These are phyloP conservation scores for Leccinum discolor DNA, from an alignment of 1,284 basidiomycete species.

Conservation along the genomic window DNA sequence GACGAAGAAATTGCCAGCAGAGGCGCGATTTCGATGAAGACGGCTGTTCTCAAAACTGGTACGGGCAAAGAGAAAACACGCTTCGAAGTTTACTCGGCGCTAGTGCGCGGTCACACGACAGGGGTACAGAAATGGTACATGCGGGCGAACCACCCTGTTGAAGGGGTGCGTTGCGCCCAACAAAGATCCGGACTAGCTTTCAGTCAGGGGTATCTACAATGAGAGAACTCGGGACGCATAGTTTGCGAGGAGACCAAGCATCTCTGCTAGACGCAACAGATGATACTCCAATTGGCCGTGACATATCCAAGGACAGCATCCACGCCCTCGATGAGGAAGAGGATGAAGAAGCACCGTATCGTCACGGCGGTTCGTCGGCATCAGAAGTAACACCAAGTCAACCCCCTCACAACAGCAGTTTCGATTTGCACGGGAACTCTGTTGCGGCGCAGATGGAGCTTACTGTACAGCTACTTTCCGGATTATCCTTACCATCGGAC, in stretches of 20 bases:
- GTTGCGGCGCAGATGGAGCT: conserved; percentile 82
- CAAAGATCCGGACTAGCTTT: conserved; percentile 31
- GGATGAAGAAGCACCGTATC: conserved; percentile 37
- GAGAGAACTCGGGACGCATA: conserved; percentile 22
- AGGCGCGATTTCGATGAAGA: conserved; percentile 89
- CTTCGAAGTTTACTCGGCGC: conserved; percentile 81
- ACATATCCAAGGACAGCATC: conserved; percentile 27
- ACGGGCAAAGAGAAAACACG: conserved; percentile 58
- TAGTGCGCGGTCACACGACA: conserved; percentile 43
- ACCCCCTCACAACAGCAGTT: conserved; percentile 70
- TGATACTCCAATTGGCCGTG: conserved; percentile 10
- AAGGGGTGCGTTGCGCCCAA: conserved; percentile 38
- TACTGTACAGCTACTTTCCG: conserved; percentile 65
- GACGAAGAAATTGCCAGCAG: conserved; percentile 89
- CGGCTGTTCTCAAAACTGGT: conserved; percentile 60
- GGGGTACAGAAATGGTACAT: conserved; percentile 83
- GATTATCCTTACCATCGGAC: conserved; percentile 43
- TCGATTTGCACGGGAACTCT: conserved; percentile 78
- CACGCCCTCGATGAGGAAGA: conserved; percentile 33
- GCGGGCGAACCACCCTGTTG: conserved; percentile 88
- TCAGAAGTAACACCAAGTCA: conserved; percentile 40
- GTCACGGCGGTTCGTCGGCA: conserved; percentile 43
- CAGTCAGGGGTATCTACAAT: conserved; percentile 29
- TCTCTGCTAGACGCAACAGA: conserved; percentile 22
- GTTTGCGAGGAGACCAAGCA: conserved; percentile 28